Percentiles rank a stretch among this genome's conserved stretches.
phyloP scores from a whole-genome alignment of 2,329 filamentous ascomycete genomes.

The Aspergillus fructus region DNA sequence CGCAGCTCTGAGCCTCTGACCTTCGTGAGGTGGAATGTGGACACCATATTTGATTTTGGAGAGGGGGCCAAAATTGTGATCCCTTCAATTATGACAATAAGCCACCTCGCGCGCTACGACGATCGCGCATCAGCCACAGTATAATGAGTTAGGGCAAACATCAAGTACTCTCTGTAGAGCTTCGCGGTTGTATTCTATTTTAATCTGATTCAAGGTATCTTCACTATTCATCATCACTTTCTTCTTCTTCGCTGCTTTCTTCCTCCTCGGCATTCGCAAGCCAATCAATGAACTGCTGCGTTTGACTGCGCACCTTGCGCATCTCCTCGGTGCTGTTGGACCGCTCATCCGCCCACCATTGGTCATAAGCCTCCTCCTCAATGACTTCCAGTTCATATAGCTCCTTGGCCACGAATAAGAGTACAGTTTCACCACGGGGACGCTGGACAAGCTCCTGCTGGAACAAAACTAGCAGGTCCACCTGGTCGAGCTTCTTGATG shows the following conservation, averaged over 20 bases:
- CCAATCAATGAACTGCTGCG: slow-evolving; percentile 79
- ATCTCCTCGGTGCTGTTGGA: slow-evolving; percentile 68
- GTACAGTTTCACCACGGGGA: slow-evolving; percentile 63
- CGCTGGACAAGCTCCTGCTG: slow-evolving; percentile 74
- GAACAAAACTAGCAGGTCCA: slow-evolving; percentile 78
- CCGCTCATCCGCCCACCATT: slow-evolving; percentile 81
- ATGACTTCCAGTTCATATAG: slow-evolving; percentile 81
- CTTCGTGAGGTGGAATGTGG: too few species aligned
- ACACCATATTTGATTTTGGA: too few species aligned
- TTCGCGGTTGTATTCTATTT: background rate
- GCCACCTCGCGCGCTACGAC: too few species aligned
- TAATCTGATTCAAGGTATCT: background rate
- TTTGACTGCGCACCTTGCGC: slow-evolving; percentile 69
- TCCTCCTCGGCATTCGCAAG: slow-evolving; percentile 73
- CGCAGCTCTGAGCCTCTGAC: too few species aligned
- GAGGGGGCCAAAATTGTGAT: too few species aligned
- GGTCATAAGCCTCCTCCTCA: slow-evolving; percentile 82
- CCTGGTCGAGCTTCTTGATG: slow-evolving; percentile 65
- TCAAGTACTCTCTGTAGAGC: background rate
- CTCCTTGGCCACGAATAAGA: slow-evolving; percentile 78
- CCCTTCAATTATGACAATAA: too few species aligned
- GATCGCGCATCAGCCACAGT: too few species aligned
- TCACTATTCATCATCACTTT: slow-evolving; percentile 22
- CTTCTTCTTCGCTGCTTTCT: slow-evolving; percentile 59
- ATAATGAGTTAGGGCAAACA: too few species aligned